These are phyloP conservation scores for Xylariaceae sp. DNA, from an alignment of 2,329 filamentous ascomycete genomes.

Conservation along the genomic window DNA sequence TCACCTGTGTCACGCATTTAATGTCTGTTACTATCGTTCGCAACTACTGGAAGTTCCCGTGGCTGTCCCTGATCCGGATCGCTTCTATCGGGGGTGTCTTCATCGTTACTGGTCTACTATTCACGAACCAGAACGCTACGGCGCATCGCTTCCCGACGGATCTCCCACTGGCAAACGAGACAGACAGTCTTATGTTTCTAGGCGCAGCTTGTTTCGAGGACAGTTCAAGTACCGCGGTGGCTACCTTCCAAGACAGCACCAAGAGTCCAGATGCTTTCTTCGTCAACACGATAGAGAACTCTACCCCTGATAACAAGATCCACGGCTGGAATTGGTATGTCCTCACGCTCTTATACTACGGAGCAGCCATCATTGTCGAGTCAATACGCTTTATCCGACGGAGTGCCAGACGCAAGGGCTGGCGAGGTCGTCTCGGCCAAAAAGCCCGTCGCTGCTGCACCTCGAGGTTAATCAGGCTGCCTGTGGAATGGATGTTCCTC, in stretches of 20 bases:
- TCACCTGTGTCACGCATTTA: constrained; percentile 36
- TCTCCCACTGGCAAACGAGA: constrained; percentile 21
- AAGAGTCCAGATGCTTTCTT: constrained; percentile 17
- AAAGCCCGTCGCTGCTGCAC: constrained; percentile 8
- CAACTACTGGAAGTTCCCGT: constrained; percentile 33
- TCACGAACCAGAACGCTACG: constrained; percentile 29
- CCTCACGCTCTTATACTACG: constrained; percentile 24
- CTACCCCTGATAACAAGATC: constrained; percentile 20
- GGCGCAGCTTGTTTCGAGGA: constrained; percentile 32
- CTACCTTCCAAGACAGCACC: constrained; percentile 16
- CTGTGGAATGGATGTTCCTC: constrained; percentile 16
- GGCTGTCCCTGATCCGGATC: constrained; percentile 30
- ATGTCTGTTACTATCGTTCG: constrained; percentile 32
- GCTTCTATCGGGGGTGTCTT: constrained; percentile 27
- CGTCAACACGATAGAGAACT: constrained; percentile 10
- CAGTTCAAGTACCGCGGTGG: constrained; percentile 1
- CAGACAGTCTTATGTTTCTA: constrained; percentile 25
- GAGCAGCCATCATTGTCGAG: constrained; percentile 23
- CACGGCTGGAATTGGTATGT: constrained; percentile 26
- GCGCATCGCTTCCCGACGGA: constrained; percentile 25
- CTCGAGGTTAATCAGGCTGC: constrained; percentile 6
- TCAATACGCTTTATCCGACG: constrained; percentile 20
- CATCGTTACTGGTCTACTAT: constrained; percentile 30
- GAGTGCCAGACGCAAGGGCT: constrained; percentile 13
- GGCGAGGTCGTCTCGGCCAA: constrained; percentile 12